These are phyloP conservation scores for Cercospora nicotianae DNA, from an alignment of 2,329 filamentous ascomycete species.

Conservation along the genomic window DNA sequence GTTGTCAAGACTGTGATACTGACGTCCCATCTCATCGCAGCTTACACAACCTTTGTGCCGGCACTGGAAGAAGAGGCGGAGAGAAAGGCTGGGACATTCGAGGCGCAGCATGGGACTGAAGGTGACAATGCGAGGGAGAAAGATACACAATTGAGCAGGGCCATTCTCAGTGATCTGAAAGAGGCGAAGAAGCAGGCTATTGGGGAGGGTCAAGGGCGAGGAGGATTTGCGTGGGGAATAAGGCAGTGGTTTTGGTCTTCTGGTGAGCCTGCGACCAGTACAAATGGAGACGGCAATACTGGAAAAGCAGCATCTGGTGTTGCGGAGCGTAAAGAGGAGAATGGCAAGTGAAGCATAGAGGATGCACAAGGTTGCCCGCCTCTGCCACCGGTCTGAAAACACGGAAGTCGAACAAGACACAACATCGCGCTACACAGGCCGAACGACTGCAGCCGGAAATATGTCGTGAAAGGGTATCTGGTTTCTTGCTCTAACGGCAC, in stretches of 20 bases:
- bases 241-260: slow-evolving; percentile 24
- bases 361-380: not conserved
- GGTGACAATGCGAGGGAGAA: slow-evolving; percentile 15
- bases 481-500: not conserved
- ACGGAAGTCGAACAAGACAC: not conserved
- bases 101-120: not conserved
- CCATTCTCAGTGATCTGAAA: slow-evolving; percentile 31
- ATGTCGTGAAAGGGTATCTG: slow-evolving; percentile 10
- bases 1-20: not conserved
- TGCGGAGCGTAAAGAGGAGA: not conserved
- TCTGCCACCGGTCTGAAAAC: not conserved
- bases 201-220: slow-evolving; percentile 11
- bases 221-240: slow-evolving; percentile 34
- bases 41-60: slow-evolving; percentile 35
- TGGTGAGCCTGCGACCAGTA: not conserved
- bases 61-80: slow-evolving; percentile 33
- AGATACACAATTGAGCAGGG: slow-evolving; percentile 27
- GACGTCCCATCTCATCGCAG: slow-evolving; percentile 13
- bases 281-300: not conserved
- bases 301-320: not conserved
- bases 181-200: slow-evolving; percentile 29
- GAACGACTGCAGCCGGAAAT: not conserved
- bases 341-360: not conserved
- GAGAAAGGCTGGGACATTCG: not conserved
- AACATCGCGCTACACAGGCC: not conserved